Conservation (phyloP, 2,329 filamentous ascomycete genomes). For the Fusarium graminum region DNA sequence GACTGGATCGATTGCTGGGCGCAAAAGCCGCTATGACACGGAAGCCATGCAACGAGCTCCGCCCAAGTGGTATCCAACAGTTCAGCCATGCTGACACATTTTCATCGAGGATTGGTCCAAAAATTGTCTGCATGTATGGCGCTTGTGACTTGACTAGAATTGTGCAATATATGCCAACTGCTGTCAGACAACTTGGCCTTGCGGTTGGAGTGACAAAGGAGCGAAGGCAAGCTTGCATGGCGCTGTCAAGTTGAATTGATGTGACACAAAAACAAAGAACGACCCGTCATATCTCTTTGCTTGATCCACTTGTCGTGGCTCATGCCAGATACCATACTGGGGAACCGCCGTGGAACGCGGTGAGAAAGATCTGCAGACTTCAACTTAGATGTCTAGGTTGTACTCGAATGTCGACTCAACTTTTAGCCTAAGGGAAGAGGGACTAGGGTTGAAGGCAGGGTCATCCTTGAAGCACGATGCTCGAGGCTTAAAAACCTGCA, state of each 20-base stretch:
- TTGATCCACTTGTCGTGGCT: constrained; percentile 9
- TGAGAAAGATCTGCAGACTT: not conserved
- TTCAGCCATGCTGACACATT: constrained; percentile 14
- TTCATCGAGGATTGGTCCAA: constrained; percentile 23
- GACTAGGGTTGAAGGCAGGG: constrained; percentile 1
- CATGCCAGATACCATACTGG: constrained; percentile 8
- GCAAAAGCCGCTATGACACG: constrained; percentile 52
- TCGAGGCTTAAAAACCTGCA: not conserved
- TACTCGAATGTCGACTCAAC: not conserved
- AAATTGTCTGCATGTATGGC: constrained; percentile 25
- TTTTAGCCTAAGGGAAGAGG: not conserved
- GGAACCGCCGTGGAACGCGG: constrained; percentile 10
- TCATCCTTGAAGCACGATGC: constrained; percentile 7
- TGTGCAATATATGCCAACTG: constrained; percentile 23
- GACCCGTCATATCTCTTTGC: constrained; percentile 19
- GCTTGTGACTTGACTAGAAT: constrained; percentile 15
- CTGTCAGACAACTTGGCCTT: constrained; percentile 5
- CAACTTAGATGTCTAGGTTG: not conserved
- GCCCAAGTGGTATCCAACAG: constrained; percentile 8
- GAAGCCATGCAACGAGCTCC: not conserved
- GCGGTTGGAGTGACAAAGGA: constrained; percentile 22
- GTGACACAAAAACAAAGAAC: constrained; percentile 25
- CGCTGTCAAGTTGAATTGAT: constrained; percentile 19
- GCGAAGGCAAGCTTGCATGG: constrained; percentile 34
- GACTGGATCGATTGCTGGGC: constrained; percentile 57